These are phyloP conservation scores for Seminavis robusta DNA, from an alignment of 108 stramenopile species.

Conservation along the genomic window DNA sequence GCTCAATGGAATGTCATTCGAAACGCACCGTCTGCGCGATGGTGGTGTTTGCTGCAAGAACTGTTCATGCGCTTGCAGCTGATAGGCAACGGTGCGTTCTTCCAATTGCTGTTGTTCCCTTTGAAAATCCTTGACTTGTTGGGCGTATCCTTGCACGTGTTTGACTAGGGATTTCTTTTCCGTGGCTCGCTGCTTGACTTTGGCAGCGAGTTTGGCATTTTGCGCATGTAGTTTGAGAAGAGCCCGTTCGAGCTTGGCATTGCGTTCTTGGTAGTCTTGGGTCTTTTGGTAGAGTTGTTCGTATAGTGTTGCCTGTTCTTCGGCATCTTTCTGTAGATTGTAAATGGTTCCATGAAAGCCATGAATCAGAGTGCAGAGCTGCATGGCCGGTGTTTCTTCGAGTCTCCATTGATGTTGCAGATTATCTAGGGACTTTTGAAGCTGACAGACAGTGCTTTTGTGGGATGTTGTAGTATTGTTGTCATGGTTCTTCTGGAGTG, in stretches of 20 bases:
- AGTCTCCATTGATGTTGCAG: no score
- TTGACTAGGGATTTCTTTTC: slow-evolving; percentile 1
- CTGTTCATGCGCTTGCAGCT: slow-evolving; percentile 6
- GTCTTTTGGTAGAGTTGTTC: neutral
- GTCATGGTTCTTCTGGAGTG: no score
- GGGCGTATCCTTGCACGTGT: neutral
- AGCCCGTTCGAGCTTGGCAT: slow-evolving; percentile 16
- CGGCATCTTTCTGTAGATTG: no score
- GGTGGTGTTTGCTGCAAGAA: slow-evolving; percentile 7
- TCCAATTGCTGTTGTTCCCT: slow-evolving; percentile 3
- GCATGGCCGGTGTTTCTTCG: no score
- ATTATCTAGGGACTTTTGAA: no score
- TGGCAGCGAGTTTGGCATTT: slow-evolving; percentile 21
- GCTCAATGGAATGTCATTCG: no score
- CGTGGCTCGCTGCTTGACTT: neutral
- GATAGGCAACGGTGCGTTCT: slow-evolving; percentile 3
- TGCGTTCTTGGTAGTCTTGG: slow-evolving; percentile 1
- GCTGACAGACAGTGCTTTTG: no score
- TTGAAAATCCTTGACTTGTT: neutral
- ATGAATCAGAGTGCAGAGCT: no score
- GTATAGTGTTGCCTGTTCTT: no score
- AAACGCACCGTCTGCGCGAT: slow-evolving; percentile 14
- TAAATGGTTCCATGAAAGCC: no score
- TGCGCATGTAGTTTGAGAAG: slow-evolving; percentile 20
- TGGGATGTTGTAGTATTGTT: no score